Evolutionary conservation across 768 basidiomycete genomes (phyloP), one percentile per base, ranked within the genome.

Genomic region (Rhizopogon roseolus): DNA sequence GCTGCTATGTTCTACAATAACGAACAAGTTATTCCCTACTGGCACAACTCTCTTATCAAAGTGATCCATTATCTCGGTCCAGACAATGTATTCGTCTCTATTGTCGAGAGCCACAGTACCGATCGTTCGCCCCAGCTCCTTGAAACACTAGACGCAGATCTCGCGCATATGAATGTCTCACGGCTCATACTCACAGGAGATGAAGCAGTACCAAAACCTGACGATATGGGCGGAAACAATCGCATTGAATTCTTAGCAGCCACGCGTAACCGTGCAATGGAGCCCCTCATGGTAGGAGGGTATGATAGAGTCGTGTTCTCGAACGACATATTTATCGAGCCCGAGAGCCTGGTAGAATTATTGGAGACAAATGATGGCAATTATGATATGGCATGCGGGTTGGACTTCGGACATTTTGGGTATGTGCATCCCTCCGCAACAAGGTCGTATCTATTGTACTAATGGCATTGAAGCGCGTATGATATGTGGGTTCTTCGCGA

Each of bases 381-480:
- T 25, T 75, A 71, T 44, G 76, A 77, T 54, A 71, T 76, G 67
- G 75, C 65, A 16, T 77, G 76, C 52, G 76, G 67, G 7, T 59
- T 76, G 56, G 76, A 78, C 60, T 71, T 73, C 27, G 53, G 54
- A 5, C 55, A 64, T 32, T 74, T 60, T 9, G 70, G 70, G 70
- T 70, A 36, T 32, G 67, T 13, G 22, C 46, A 10, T 36, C 46
- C 32, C 6, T 1, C 44, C 28, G 17, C n/a, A n/a, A n/a, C 27
- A 13, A n/a, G 7, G 11, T 10, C 39, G 19, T 11, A 17, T 14
- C 6, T 5, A 2, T 37, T 4, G 19, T 34, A 27, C 17, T 48
- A 36, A 29, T 6, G 6, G n/a, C 32, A 27, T 27, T 8, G 53
- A 51, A 70, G 70, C 6, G 57, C 69, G 37, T 74, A 73, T 53